Evolutionary conservation across 2,329 filamentous ascomycete genomes (phyloP), one percentile per base, ranked within the genome.

Genomic region (Penicillium brevicompactum): DNA sequence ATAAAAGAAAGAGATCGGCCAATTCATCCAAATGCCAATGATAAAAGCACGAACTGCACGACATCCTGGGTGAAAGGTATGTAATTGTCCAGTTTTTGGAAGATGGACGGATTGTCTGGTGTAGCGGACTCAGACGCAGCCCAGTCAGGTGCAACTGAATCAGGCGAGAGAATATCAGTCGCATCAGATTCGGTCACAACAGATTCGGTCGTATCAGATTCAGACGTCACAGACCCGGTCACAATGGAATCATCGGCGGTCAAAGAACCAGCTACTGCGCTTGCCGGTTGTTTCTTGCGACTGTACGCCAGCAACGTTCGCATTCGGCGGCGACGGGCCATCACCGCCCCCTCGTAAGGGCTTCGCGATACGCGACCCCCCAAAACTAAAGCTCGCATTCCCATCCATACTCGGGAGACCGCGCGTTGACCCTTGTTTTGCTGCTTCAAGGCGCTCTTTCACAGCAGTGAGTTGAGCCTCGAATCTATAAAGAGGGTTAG

Each of bases 391-490:
- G 67, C 85, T 86, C 47, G 83, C 85, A 68, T 85, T 86, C 51
- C 83, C 84, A 58, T 82, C 75, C 52, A 83, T 81, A 46, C 86
- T 84, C 63, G 85, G 85, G 52, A 97, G 85, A 51, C 91, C 92
- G 62, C 92, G 88, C 10, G 92, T 96, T 62, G 90, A 94, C 68
- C 92, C 91, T 46, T 88, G 86, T 78, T 97, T 99, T 73, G 92
- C 94, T 49, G 91, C 90, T 78, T 99, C 94, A 63, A 99, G 88
- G 60, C 94, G 90, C 74, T 99, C 94, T 82, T 97, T 99, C 77
- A 99, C 94, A 49, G 92, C 92, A 42, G 92, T 90, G 72, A 99
- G 90, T 78, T 99, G 94, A 37, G 91, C 88, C 81, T 99, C 94
- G 81, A 99, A 99, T 74, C 94, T 97, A 72, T 53, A 5, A 18